Percentiles rank a stretch among this genome's conserved stretches.
These are phyloP conservation scores for Trichoderma afroharzianum DNA, from an alignment of 2,329 filamentous ascomycete genomes.

Conservation along the genomic window DNA sequence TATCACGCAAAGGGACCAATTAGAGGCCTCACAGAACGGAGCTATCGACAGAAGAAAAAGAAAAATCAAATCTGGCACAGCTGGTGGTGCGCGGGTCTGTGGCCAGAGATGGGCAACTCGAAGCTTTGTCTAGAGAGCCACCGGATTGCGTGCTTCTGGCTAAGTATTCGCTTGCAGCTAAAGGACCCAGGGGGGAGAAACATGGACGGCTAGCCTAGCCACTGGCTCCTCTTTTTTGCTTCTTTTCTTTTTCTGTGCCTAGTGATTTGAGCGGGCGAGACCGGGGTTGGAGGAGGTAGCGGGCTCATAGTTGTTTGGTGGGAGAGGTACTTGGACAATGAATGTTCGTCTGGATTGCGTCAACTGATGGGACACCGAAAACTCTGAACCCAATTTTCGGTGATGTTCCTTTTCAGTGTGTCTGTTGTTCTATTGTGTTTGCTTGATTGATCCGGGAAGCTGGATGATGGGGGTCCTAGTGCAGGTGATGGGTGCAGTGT, in stretches of 20 bases:
- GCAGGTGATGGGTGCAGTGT: background rate
- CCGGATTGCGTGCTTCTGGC: constrained; percentile 33
- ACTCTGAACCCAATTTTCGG: background rate
- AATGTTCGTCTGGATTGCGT: constrained; percentile 4
- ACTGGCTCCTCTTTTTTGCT: background rate
- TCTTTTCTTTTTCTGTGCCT: background rate
- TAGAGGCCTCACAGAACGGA: background rate
- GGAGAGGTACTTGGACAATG: background rate
- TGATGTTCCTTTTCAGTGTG: background rate
- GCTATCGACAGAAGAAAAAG: background rate
- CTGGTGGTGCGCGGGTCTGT: background rate
- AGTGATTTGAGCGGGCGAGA: background rate
- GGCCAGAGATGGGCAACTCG: constrained; percentile 7
- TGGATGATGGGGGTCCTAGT: background rate
- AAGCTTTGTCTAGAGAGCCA: constrained; percentile 25
- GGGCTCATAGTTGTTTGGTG: background rate
- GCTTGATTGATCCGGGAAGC: background rate
- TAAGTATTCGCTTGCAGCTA: constrained; percentile 26
- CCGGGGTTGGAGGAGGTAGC: background rate
- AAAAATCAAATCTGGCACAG: background rate
- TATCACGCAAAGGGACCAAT: background rate
- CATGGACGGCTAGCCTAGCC: background rate
- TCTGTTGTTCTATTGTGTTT: background rate
- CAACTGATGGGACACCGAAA: background rate
- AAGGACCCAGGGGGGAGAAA: constrained; percentile 3